phyloP scores from a whole-genome alignment of 2,329 filamentous ascomycete genomes.

The Paecilomyces variotii region DNA sequence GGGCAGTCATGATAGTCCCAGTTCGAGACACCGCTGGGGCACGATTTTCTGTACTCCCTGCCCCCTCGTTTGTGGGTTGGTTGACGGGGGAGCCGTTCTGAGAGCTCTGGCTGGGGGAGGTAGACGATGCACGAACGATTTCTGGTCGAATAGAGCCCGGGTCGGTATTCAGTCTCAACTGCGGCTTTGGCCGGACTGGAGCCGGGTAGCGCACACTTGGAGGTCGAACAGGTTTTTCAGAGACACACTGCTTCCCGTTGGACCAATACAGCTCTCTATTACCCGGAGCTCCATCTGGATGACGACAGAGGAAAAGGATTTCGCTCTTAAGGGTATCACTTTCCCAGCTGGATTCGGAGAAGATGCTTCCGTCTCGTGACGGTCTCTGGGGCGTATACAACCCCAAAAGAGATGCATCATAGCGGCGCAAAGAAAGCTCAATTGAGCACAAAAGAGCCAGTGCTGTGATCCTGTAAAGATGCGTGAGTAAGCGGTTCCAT shows the following conservation, averaged over 20 bases:
- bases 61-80: not conserved
- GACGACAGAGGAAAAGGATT: slow-evolving; percentile 29
- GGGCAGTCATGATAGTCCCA: slow-evolving; percentile 19
- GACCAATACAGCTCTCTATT: slow-evolving; percentile 16
- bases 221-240: slow-evolving; percentile 19
- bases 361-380: slow-evolving; percentile 20
- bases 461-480: slow-evolving; percentile 20
- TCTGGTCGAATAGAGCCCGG: slow-evolving; percentile 19
- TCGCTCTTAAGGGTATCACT: slow-evolving; percentile 31
- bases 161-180: slow-evolving; percentile 22
- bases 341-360: slow-evolving; percentile 25
- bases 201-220: slow-evolving; percentile 25
- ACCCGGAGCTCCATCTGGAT: slow-evolving; percentile 23
- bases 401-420: slow-evolving; percentile 29
- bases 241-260: slow-evolving; percentile 10
- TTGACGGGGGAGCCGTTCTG: slow-evolving; percentile 3
- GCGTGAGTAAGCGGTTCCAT: not conserved
- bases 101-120: slow-evolving; percentile 4
- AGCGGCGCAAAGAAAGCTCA: slow-evolving; percentile 29
- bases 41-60: slow-evolving; percentile 11
- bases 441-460: slow-evolving; percentile 30
- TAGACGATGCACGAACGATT: slow-evolving; percentile 11
- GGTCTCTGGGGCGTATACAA: slow-evolving; percentile 19
- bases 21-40: slow-evolving; percentile 20
- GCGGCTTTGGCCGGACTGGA: slow-evolving; percentile 19